A percentile compares a stretch with the other conserved stretches of the same genome.
Conservation (phyloP, 352 stramenopile species). For the Globisporangium paroecandrum region DNA sequence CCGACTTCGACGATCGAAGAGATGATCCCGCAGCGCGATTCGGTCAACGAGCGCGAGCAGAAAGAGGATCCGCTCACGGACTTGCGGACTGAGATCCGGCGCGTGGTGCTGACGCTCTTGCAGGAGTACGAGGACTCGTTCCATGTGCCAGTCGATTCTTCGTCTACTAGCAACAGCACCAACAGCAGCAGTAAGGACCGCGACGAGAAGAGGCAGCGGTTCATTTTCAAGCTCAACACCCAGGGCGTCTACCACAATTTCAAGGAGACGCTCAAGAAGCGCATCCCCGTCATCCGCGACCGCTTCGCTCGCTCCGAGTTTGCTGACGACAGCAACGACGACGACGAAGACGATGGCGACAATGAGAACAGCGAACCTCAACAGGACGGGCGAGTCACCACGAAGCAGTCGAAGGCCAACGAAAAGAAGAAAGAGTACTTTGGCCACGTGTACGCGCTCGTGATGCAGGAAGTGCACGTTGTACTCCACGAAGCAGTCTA, state of each 20-base stretch:
- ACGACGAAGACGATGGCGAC: conserved; percentile 18
- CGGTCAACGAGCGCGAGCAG: conserved; percentile 44
- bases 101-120: conserved; percentile 50
- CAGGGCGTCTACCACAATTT: conserved; percentile 76
- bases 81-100: conserved; percentile 56
- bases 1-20: conserved; percentile 39
- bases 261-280: conserved; percentile 83
- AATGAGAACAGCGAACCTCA: conserved; percentile 4
- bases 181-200: conserved; percentile 17
- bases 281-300: conserved; percentile 65
- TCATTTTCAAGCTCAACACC: conserved; percentile 78
- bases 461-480: conserved; percentile 77
- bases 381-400: neutral
- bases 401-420: conserved; percentile 9
- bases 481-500: conserved; percentile 66
- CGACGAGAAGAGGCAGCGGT: conserved; percentile 64
- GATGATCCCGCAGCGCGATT: conserved; percentile 47
- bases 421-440: conserved; percentile 57
- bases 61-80: conserved; percentile 37
- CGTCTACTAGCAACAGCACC: neutral
- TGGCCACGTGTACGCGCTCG: conserved; percentile 54
- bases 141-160: neutral
- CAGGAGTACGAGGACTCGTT: conserved; percentile 57
- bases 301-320: conserved; percentile 32
- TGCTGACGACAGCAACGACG: conserved; percentile 17